phyloP scores from a whole-genome alignment of 2,329 filamentous ascomycete species.

The Hypoxylon sp. region DNA sequence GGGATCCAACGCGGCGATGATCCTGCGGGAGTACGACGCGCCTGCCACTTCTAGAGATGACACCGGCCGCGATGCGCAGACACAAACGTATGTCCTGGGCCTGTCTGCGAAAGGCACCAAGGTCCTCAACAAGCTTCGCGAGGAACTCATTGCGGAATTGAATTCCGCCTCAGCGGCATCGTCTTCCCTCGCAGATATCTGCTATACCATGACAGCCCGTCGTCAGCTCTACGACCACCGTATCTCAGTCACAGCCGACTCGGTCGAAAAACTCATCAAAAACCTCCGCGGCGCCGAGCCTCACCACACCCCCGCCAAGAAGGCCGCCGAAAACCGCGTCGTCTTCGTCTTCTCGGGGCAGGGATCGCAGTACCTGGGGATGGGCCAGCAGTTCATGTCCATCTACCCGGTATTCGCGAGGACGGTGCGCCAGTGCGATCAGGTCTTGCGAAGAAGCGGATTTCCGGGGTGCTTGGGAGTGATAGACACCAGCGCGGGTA shows the following conservation, averaged over 20 bases:
- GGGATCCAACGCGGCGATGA: slow-evolving; percentile 35
- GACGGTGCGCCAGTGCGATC: slow-evolving; percentile 24
- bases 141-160: slow-evolving; percentile 4
- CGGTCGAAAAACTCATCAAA: slow-evolving; percentile 14
- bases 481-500: neutral
- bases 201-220: slow-evolving; percentile 32
- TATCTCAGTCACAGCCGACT: slow-evolving; percentile 26
- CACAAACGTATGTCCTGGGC: slow-evolving; percentile 17
- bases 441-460: slow-evolving; percentile 14
- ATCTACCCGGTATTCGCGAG: slow-evolving; percentile 29
- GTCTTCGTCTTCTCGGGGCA: slow-evolving; percentile 36
- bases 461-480: slow-evolving; percentile 8
- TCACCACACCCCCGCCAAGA: neutral
- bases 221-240: slow-evolving; percentile 30
- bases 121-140: slow-evolving; percentile 14
- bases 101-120: slow-evolving; percentile 19
- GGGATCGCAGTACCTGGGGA: slow-evolving; percentile 35
- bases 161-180: slow-evolving; percentile 1
- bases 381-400: slow-evolving; percentile 34
- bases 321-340: neutral
- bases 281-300: slow-evolving; percentile 1
- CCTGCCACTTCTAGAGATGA: neutral
- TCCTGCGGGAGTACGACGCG: slow-evolving; percentile 26
- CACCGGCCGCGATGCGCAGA: neutral
- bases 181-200: slow-evolving; percentile 23